Conservation (phyloP, 163 green algal species). For the Scenedesmus sp. region DNA sequence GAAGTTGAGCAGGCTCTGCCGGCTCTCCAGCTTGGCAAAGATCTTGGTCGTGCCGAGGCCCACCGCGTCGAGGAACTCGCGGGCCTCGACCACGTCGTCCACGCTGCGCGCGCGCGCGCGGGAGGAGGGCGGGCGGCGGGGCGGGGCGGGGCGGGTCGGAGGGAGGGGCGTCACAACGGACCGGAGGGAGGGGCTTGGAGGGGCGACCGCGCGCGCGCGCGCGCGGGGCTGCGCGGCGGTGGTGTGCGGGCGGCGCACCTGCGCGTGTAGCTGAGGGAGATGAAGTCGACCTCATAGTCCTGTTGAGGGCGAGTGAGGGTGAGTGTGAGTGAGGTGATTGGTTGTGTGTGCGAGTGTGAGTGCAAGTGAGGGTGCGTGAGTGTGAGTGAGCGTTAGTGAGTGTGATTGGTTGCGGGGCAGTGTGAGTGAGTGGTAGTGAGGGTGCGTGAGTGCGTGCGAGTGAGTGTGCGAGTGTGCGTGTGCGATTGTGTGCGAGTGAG, state of each 20-base stretch:
- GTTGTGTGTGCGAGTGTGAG: too few relatives aligned
- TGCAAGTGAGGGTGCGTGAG: neutral
- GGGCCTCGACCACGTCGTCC: slow-evolving; percentile 76
- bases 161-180: too few relatives aligned
- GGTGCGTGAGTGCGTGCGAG: neutral
- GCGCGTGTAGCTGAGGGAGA: slow-evolving; percentile 83
- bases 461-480: neutral
- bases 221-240: too few relatives aligned
- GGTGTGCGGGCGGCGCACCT: too few relatives aligned
- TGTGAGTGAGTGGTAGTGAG: neutral
- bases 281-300: slow-evolving; percentile 83
- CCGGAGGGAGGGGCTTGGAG: too few relatives aligned
- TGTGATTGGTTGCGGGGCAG: neutral
- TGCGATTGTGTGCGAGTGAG: too few relatives aligned
- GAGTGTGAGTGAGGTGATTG: too few relatives aligned
- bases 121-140: too few relatives aligned
- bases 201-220: too few relatives aligned
- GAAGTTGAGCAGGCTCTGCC: slow-evolving; percentile 69
- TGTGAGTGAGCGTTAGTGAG: neutral
- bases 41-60: slow-evolving; percentile 79
- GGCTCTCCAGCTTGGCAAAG: slow-evolving; percentile 87
- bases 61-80: slow-evolving; percentile 78
- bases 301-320: slow-evolving; percentile 7
- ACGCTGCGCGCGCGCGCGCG: too few relatives aligned
- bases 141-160: too few relatives aligned